Conservation (phyloP, 2,329 filamentous ascomycete species). For the Colletotrichum musicola region DNA sequence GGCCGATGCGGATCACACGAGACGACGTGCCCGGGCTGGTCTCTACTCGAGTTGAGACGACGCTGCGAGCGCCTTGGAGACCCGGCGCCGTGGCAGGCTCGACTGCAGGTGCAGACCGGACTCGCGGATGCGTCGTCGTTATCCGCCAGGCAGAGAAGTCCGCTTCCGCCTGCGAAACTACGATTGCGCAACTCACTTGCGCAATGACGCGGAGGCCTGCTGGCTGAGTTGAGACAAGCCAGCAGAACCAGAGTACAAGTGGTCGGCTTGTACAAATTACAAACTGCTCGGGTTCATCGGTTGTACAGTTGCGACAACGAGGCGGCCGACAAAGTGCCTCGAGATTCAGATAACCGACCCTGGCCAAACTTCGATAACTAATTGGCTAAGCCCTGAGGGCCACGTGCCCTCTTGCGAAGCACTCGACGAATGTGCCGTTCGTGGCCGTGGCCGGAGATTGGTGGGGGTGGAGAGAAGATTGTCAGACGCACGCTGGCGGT, state of each 20-base stretch:
- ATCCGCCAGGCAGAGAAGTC: background rate
- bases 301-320: background rate
- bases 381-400: conserved; percentile 3
- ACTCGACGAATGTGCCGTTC: background rate
- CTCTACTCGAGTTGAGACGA: conserved; percentile 31
- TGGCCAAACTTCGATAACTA: background rate
- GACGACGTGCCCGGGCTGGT: conserved; percentile 14
- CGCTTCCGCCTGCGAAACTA: background rate
- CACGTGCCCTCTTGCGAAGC: conserved; percentile 21
- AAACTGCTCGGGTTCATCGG: background rate
- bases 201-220: too few species aligned
- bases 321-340: background rate
- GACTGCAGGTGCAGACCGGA: background rate
- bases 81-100: background rate
- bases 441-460: conserved; percentile 2
- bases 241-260: too few species aligned
- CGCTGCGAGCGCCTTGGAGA: background rate
- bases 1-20: conserved; percentile 10
- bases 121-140: background rate
- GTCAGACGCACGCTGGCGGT: conserved; percentile 22
- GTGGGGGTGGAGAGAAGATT: conserved; percentile 15
- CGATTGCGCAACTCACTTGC: too few species aligned
- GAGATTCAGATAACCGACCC: background rate
- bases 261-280: background rate
- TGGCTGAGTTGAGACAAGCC: too few species aligned